A percentile compares a stretch with the other conserved stretches of the same genome.
phyloP scores from a whole-genome alignment of 495 filamentous ascomycete species.

The Hyaloscypha bicolor region DNA sequence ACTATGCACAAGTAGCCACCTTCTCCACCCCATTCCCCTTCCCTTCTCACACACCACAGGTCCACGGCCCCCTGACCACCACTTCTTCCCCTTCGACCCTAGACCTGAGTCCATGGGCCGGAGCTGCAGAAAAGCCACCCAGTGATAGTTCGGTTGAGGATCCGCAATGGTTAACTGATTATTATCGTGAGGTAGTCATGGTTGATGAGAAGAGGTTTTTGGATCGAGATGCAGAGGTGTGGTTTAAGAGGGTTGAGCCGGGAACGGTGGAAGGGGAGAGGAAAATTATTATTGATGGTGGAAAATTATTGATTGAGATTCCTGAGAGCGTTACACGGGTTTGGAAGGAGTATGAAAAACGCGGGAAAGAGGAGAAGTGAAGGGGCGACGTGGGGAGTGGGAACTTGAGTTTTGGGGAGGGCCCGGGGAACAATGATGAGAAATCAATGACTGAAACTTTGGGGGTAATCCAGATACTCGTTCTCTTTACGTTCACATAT shows the following conservation, averaged over 20 bases:
- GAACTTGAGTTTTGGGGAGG: no score
- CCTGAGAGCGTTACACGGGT: slow-evolving; percentile 2
- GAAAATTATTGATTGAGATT: slow-evolving; percentile 12
- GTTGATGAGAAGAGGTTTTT: slow-evolving; percentile 11
- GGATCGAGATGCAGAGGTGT: neutral
- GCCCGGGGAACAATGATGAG: no score
- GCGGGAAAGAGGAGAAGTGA: neutral
- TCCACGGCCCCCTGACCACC: neutral
- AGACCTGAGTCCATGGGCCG: neutral
- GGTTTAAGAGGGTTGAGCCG: slow-evolving; percentile 5
- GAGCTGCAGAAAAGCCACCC: neutral
- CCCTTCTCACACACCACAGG: neutral
- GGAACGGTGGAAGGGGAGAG: slow-evolving; percentile 10
- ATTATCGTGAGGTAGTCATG: slow-evolving; percentile 9
- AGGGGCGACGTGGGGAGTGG: no score
- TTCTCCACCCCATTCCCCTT: neutral
- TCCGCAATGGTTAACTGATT: slow-evolving; percentile 3
- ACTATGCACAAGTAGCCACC: slow-evolving; percentile 7
- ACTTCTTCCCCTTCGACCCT: neutral
- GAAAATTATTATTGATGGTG: slow-evolving; percentile 16
- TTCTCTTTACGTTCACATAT: no score
- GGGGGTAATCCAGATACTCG: no score
- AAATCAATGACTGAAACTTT: no score
- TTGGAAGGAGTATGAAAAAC: slow-evolving; percentile 19
- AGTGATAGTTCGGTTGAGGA: neutral